Percentiles rank a stretch among this genome's conserved stretches.
Conservation (phyloP, 352 stramenopile species). For the Phytophthora hibernalis region DNA sequence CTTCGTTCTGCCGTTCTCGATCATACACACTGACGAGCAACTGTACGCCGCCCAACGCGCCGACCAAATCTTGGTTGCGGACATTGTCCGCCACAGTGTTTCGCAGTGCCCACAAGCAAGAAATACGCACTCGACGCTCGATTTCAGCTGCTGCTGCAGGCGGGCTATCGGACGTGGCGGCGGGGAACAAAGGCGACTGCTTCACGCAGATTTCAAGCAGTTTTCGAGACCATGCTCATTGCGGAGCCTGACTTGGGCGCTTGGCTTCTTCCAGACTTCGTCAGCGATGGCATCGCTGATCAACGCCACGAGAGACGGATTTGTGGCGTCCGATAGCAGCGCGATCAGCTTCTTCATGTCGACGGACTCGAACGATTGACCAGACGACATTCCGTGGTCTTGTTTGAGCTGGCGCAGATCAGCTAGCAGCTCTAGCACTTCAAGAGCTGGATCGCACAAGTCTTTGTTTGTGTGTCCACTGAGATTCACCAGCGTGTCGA, state of each 20-base stretch:
- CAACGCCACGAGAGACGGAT: constrained; percentile 67
- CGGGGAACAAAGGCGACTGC: constrained; percentile 49
- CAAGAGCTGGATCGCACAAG: constrained; percentile 71
- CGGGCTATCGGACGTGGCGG: constrained; percentile 23
- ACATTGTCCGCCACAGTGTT: constrained; percentile 66
- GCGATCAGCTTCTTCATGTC: constrained; percentile 78
- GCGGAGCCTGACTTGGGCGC: constrained; percentile 60
- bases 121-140: constrained; percentile 52
- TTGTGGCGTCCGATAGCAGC: constrained; percentile 61
- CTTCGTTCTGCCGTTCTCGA: constrained; percentile 43
- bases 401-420: constrained; percentile 64
- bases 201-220: constrained; percentile 61
- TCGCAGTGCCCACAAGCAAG: constrained; percentile 72
- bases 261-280: constrained; percentile 73
- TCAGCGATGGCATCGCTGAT: constrained; percentile 82
- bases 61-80: constrained; percentile 70
- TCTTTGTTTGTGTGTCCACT: constrained; percentile 67
- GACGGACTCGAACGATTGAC: constrained; percentile 42
- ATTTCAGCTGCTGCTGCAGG: constrained; percentile 19
- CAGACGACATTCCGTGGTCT: constrained; percentile 36
- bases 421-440: constrained; percentile 80
- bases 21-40: constrained; percentile 60
- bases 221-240: constrained; percentile 75
- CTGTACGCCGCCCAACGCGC: constrained; percentile 56
- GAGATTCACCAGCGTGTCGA: constrained; percentile 85